Evolutionary conservation across 108 stramenopile species (phyloP), one percentile per base, ranked within the genome.

Genomic region (Hondaea fermentalgiana): DNA sequence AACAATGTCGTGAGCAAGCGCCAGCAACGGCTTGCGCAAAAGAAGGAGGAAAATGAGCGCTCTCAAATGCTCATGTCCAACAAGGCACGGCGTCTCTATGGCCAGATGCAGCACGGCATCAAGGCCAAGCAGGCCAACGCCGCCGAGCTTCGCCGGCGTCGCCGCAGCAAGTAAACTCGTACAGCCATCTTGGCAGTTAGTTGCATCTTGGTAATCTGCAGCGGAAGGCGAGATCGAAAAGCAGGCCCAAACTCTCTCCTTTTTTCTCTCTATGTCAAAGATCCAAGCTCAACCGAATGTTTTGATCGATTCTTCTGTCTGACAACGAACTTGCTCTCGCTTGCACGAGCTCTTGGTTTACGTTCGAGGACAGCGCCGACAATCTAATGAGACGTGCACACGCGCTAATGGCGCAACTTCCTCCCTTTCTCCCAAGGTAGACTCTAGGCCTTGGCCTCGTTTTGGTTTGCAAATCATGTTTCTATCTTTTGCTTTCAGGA

Each of bases 1-100:
- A 25, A 59, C 72, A 47, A 72, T 35, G 59, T 72, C 72, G 59
- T n/a, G 43, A 28, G 5, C 5, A 45, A 19, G 58, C 58, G 58
- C 59, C 47, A 35, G 57, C 60, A 51, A 42, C 19, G 17, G 29
- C 72, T 89, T 59, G 35, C 51, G 5, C 21, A 90, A 29, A 58
- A 57, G 90, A 92, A 96, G 29, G 97, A 98, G 89, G 95, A 96
- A 44, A 92, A 95, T n/a, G 94, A 93, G 12, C 92, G 97, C 47
- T 96, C 96, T 16, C 96, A 97, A 89, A 93, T 93, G 51, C 96
- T 98, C 94, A 98, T 98, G 97, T 94, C 94, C 72, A 95, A 96
- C 59, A 98, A 98, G 91, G 96, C 97, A 57, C 89, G 95, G n/a
- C 92, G 95, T 60, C 91, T 98, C 69, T 98, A 98, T 72, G 93